Conservation (phyloP, 352 stramenopile species). For the Globisporangium heterothallicum region DNA sequence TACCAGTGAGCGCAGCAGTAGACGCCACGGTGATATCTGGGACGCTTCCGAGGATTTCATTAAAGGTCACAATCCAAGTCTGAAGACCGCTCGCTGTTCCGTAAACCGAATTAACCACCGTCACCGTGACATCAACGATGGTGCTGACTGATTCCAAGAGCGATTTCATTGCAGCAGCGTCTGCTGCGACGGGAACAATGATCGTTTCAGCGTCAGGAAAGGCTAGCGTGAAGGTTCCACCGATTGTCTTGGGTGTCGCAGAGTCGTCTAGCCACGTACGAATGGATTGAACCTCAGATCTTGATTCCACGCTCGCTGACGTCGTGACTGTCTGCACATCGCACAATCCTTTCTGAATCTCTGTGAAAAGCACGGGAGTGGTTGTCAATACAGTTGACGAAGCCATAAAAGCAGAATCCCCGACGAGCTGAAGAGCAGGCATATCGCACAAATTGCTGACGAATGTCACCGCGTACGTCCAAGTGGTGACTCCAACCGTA, state of each 20-base stretch:
- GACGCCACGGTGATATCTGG: constrained; percentile 64
- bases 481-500: constrained; percentile 20
- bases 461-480: constrained; percentile 86
- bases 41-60: constrained; percentile 89
- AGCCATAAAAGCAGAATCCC: constrained; percentile 35
- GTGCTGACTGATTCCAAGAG: constrained; percentile 68
- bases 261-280: constrained; percentile 62
- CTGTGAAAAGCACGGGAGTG: constrained; percentile 36
- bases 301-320: constrained; percentile 86
- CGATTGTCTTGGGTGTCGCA: constrained; percentile 22
- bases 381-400: constrained; percentile 29
- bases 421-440: constrained; percentile 54
- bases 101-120: constrained; percentile 44
- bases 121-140: constrained; percentile 75
- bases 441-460: constrained; percentile 81
- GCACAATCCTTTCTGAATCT: constrained; percentile 83
- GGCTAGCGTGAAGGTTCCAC: constrained; percentile 63
- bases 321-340: constrained; percentile 94
- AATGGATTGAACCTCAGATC: constrained; percentile 87
- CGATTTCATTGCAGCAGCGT: constrained; percentile 36
- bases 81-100: constrained; percentile 33
- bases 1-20: constrained; percentile 57
- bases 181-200: constrained; percentile 32
- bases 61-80: constrained; percentile 89
- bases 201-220: constrained; percentile 48